Base-by-base conservation (phyloP, 164 flowering plant genomes). In the Vitis cinerea region DNA sequence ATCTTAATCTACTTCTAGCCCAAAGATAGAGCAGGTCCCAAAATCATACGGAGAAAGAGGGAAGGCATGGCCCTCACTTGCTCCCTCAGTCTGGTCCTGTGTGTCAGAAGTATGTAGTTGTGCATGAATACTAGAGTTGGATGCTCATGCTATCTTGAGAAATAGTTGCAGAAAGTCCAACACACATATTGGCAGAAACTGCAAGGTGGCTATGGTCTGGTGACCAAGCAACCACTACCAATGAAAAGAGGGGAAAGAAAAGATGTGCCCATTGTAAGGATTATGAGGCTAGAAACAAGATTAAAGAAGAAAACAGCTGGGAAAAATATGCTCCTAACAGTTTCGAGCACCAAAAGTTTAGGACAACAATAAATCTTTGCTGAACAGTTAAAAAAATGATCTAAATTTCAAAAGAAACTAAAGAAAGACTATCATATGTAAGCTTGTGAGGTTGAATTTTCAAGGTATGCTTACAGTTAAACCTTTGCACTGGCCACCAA, bases 401-500 rank as follows among this genome's bases (percentile, higher is more conserved):
- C 49, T 10, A 30, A 63, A 17, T 8, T 63, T 47, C 54, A 49
- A 63, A 27, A 49, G 29, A 63, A 64, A 50, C 19, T 16, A n/a
- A 47, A 63, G 52, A 63, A 10, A 17, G 3, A 30, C 19, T n/a
- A 49, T 49, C 53, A 17, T 58, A 47, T 17, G 23, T 23, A 27
- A 50, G 29, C 10, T 48, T 57, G n/a, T 50, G 50, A 55, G 19
- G 15, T 44, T 59, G 47, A 16, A 7, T 23, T 27, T 57, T 59
- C 7, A 50, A 68, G 29, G 4, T 17, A 70, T 68, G 63, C 94
- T 86, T 84, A 94, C 98, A 59, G 82, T 86, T 77, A 94, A 76
- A 64, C 99, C 99, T 73, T 76, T 77, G 77, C 99, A 95, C 62
- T 81, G 72, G 63, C 81, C 81, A 16, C 48, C 70, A 60, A 79